A percentile compares a stretch with the other conserved stretches of the same genome.
These are phyloP conservation scores for Trichoderma semiorbis DNA, from an alignment of 2,329 filamentous ascomycete genomes.

Conservation along the genomic window DNA sequence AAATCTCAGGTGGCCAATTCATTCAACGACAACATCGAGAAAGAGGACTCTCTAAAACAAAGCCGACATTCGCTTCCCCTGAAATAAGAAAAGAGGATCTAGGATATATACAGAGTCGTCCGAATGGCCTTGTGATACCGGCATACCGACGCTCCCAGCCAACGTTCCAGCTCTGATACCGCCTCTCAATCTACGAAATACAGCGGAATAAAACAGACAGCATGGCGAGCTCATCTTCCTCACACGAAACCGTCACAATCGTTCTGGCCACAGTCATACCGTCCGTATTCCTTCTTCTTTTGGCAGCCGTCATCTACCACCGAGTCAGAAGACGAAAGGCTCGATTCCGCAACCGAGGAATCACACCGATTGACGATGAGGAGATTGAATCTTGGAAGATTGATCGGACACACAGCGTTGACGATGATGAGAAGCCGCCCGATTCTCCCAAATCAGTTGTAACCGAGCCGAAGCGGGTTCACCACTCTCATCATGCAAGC, in stretches of 20 bases:
- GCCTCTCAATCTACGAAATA: not conserved
- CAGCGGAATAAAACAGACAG: not conserved
- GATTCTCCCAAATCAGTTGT: not conserved
- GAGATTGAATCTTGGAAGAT: slow-evolving; percentile 64
- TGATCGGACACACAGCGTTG: slow-evolving; percentile 25
- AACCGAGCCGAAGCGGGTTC: slow-evolving; percentile 18
- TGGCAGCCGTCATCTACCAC: slow-evolving; percentile 37
- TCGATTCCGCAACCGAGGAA: slow-evolving; percentile 50
- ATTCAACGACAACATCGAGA: not conserved
- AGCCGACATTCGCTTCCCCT: not conserved
- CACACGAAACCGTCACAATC: slow-evolving; percentile 41
- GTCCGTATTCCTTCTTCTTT: slow-evolving; percentile 36
- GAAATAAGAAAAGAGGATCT: not conserved
- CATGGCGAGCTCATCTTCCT: slow-evolving; percentile 7
- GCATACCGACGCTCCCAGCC: not conserved
- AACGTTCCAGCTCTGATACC: not conserved
- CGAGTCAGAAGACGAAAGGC: slow-evolving; percentile 38
- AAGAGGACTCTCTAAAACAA: not conserved
- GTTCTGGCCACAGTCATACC: slow-evolving; percentile 51
- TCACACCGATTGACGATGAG: slow-evolving; percentile 61
- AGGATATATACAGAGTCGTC: not conserved
- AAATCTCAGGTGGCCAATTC: not conserved
- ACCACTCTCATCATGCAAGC: slow-evolving; percentile 29
- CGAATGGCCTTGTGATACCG: slow-evolving; percentile 15
- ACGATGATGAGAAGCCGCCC: slow-evolving; percentile 29